These are phyloP conservation scores for Phaffia rhodozyma DNA, from an alignment of 1,284 basidiomycete species.

Conservation along the genomic window DNA sequence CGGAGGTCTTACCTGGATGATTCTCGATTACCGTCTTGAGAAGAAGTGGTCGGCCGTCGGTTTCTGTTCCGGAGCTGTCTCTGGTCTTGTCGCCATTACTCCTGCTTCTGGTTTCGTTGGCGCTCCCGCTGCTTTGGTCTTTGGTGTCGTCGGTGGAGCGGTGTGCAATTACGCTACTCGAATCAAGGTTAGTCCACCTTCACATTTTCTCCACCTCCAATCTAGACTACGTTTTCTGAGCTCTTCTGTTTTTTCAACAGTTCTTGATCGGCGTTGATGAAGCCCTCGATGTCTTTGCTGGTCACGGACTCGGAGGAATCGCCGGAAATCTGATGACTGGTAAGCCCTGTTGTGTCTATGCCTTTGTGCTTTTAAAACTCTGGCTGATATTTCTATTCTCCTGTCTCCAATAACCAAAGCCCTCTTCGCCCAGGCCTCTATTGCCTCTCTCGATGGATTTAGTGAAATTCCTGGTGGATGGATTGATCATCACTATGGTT, in stretches of 20 bases:
- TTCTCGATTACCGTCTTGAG: slow-evolving; percentile 85
- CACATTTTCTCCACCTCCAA: neutral
- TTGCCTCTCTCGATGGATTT: slow-evolving; percentile 71
- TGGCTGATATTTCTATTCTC: neutral
- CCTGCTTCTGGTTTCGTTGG: slow-evolving; percentile 85
- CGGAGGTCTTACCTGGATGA: slow-evolving; percentile 89
- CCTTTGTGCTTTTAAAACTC: neutral
- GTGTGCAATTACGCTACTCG: slow-evolving; percentile 89
- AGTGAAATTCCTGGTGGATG: slow-evolving; percentile 69
- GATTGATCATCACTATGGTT: slow-evolving; percentile 65
- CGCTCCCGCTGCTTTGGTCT: slow-evolving; percentile 44
- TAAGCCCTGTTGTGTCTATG: neutral
- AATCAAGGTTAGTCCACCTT: slow-evolving; percentile 60
- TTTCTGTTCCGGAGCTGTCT: slow-evolving; percentile 89
- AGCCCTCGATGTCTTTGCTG: slow-evolving; percentile 60
- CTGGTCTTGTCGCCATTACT: slow-evolving; percentile 74
- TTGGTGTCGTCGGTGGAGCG: slow-evolving; percentile 40
- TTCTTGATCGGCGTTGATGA: slow-evolving; percentile 54
- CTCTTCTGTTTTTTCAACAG: neutral
- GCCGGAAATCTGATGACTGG: slow-evolving; percentile 65
- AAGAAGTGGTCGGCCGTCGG: slow-evolving; percentile 87
- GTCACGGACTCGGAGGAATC: slow-evolving; percentile 77
- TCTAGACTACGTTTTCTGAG: slow-evolving; percentile 53
- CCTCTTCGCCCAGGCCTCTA: slow-evolving; percentile 74
- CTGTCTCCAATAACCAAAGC: slow-evolving; percentile 42